Evolutionary conservation across 306 rosid species (phyloP).

Genomic region (Astragalus membranaceus): DNA sequence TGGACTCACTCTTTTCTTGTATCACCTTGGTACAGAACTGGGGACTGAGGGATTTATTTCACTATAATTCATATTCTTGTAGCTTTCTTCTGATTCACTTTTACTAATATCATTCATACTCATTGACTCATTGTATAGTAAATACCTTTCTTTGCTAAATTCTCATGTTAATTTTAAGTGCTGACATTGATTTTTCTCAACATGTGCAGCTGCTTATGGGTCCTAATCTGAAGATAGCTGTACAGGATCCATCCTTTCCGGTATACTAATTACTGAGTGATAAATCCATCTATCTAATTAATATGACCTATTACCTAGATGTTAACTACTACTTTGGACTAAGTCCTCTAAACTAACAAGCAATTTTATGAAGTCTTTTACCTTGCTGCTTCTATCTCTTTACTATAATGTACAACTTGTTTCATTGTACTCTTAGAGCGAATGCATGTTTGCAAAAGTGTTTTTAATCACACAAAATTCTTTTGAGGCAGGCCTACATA

Average conservation of each 20-base stretch:
- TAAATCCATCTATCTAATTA: background rate
- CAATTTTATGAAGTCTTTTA: too few relatives aligned
- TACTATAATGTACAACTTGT: background rate
- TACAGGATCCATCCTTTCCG: conserved; percentile 75
- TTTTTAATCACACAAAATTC: conserved; percentile 3
- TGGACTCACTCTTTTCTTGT: background rate
- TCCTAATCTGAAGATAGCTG: conserved; percentile 48
- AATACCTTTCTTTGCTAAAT: background rate
- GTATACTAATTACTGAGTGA: conserved; percentile 26
- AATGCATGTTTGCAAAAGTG: background rate
- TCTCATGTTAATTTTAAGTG: background rate
- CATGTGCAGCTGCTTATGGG: conserved; percentile 57
- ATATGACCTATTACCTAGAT: too few relatives aligned
- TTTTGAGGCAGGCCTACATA: conserved; percentile 51
- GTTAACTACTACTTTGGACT: too few relatives aligned
- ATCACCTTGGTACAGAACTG: background rate
- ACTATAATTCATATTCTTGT: background rate
- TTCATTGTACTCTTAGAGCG: background rate
- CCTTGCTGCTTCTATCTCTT: too few relatives aligned
- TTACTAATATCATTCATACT: background rate
- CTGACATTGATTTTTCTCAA: conserved; percentile 20
- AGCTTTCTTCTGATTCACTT: background rate
- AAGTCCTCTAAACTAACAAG: too few relatives aligned
- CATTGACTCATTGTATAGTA: background rate
- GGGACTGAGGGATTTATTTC: background rate